phyloP scores from a whole-genome alignment of 1,139 yeast species.

The Meyerozyma sp. region DNA sequence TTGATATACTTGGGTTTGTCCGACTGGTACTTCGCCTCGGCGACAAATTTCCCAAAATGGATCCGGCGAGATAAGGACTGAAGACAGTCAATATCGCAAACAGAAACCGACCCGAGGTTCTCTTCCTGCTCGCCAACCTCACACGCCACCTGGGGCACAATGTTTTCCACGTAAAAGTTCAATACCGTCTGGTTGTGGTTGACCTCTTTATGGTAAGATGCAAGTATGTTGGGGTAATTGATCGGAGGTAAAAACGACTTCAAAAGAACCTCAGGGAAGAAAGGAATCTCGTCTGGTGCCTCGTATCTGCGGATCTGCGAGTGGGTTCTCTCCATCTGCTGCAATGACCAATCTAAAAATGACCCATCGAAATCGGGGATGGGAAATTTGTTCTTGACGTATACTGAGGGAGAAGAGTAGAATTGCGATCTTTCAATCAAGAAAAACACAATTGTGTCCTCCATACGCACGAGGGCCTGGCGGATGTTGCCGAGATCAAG shows the following conservation, averaged over 20 bases:
- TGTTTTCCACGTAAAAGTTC: conserved; percentile 58
- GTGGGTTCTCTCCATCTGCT: conserved; percentile 73
- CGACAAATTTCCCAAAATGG: conserved; percentile 96
- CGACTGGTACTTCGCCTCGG: conserved; percentile 80
- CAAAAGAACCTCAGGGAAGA: conserved; percentile 65
- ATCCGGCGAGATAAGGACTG: conserved; percentile 91
- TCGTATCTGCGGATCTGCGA: conserved; percentile 85
- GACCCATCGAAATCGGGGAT: conserved; percentile 74
- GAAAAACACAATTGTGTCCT: conserved; percentile 89
- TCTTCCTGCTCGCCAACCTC: conserved; percentile 73
- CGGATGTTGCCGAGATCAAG: conserved; percentile 78
- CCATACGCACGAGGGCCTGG: conserved; percentile 84
- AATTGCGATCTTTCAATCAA: conserved; percentile 92
- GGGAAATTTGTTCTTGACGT: conserved; percentile 50
- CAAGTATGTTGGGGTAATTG: conserved; percentile 73
- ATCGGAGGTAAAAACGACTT: conserved; percentile 74
- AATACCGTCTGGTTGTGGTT: conserved; percentile 71
- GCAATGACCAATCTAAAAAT: conserved; percentile 79
- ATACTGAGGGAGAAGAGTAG: conserved; percentile 69
- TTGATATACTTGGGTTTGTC: conserved; percentile 61
- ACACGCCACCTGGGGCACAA: conserved; percentile 71
- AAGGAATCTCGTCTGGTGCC: conserved; percentile 94
- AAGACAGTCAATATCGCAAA: conserved; percentile 78
- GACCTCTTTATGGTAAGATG: conserved; percentile 66
- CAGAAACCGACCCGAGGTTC: conserved; percentile 82